Evolutionary conservation across 495 filamentous ascomycete genomes (phyloP).

Genomic region (Penicillium tannophilum): DNA sequence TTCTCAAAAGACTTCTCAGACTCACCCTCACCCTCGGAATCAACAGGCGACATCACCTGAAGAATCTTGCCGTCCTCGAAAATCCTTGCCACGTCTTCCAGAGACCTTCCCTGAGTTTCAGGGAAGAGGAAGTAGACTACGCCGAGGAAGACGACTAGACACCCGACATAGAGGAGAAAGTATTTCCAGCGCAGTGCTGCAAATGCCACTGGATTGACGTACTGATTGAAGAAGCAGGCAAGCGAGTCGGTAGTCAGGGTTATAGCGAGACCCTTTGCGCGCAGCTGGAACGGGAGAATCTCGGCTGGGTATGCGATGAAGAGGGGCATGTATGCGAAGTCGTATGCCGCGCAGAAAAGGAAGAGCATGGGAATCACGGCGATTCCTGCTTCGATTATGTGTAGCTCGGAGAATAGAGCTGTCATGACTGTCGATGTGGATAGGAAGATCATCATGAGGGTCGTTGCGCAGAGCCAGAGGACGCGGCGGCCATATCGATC

Average conservation of each 20-base stretch:
- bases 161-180: slow-evolving; percentile 61
- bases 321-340: slow-evolving; percentile 62
- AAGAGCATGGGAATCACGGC: slow-evolving; percentile 62
- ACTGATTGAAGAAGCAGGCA: slow-evolving; percentile 59
- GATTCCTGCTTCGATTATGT: slow-evolving; percentile 49
- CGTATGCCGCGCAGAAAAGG: slow-evolving; percentile 58
- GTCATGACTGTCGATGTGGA: slow-evolving; percentile 55
- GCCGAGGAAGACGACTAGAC: slow-evolving; percentile 54
- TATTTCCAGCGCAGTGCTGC: slow-evolving; percentile 55
- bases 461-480: slow-evolving; percentile 57
- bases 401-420: slow-evolving; percentile 51
- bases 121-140: slow-evolving; percentile 68
- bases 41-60: not conserved
- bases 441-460: slow-evolving; percentile 59
- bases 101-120: slow-evolving; percentile 54
- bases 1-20: not conserved
- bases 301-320: slow-evolving; percentile 67
- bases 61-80: slow-evolving; percentile 5
- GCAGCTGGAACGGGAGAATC: slow-evolving; percentile 67
- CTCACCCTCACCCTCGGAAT: not conserved
- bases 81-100: slow-evolving; percentile 12
- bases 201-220: slow-evolving; percentile 62
- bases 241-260: slow-evolving; percentile 61
- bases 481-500: slow-evolving; percentile 59
- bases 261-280: slow-evolving; percentile 71